Evolutionary conservation across 2,329 filamentous ascomycete genomes (phyloP).

Genomic region (Chaetomiaceae sp.): DNA sequence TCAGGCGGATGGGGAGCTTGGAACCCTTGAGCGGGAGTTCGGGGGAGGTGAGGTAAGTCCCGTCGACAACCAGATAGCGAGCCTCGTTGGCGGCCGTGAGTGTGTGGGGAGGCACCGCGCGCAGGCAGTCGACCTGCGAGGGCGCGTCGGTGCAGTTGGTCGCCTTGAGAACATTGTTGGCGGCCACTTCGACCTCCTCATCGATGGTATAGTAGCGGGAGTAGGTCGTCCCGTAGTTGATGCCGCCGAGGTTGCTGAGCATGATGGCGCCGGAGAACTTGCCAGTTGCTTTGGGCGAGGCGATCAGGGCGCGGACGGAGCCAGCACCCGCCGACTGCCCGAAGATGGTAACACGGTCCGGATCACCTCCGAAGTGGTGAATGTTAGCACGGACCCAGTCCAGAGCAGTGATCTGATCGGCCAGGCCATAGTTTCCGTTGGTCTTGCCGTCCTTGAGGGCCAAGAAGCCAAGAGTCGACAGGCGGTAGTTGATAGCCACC

Average conservation of each 20-base stretch:
- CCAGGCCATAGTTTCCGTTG: slow-evolving; percentile 46
- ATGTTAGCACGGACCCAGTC: slow-evolving; percentile 50
- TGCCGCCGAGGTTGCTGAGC: slow-evolving; percentile 38
- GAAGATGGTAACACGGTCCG: slow-evolving; percentile 50
- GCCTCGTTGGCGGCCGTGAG: slow-evolving; percentile 39
- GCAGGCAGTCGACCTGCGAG: slow-evolving; percentile 50
- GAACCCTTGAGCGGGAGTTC: slow-evolving; percentile 43
- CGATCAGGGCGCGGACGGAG: slow-evolving; percentile 47
- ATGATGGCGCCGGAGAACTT: slow-evolving; percentile 46
- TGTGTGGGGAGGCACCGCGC: slow-evolving; percentile 39
- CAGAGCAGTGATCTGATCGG: slow-evolving; percentile 45
- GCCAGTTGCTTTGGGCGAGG: slow-evolving; percentile 41
- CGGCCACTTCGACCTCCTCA: slow-evolving; percentile 45
- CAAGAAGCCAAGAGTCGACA: slow-evolving; percentile 54
- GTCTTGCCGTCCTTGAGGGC: slow-evolving; percentile 44
- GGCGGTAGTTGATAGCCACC: slow-evolving; percentile 56
- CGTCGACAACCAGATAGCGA: slow-evolving; percentile 54
- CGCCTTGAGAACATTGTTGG: slow-evolving; percentile 45
- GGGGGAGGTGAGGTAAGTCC: slow-evolving; percentile 45
- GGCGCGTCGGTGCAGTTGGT: slow-evolving; percentile 47
- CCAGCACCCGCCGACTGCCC: slow-evolving; percentile 51
- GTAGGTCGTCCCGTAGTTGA: slow-evolving; percentile 53
- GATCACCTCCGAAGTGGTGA: slow-evolving; percentile 51
- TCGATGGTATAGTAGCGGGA: slow-evolving; percentile 54
- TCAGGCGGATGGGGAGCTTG: slow-evolving; percentile 46